Evolutionary conservation across 179 eudicot species (phyloP).

Genomic region (Gypsophila paniculata): DNA sequence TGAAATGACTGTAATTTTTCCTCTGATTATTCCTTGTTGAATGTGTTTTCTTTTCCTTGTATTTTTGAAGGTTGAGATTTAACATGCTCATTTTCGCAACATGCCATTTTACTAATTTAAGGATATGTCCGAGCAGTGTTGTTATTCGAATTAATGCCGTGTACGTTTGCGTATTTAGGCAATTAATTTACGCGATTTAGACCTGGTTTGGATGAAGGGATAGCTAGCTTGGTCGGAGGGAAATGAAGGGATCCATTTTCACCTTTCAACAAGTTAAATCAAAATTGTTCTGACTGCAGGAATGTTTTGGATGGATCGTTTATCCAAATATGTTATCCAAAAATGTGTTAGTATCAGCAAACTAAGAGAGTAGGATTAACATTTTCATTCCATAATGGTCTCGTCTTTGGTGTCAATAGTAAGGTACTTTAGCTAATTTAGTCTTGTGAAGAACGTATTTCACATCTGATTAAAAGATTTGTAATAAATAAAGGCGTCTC

Average conservation of each 20-base stretch:
- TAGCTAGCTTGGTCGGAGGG: neutral
- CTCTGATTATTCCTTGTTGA: neutral
- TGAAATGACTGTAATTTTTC: neutral
- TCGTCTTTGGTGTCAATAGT: too few relatives aligned
- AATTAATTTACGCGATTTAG: neutral
- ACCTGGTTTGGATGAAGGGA: neutral
- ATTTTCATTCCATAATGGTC: too few relatives aligned
- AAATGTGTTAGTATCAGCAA: too few relatives aligned
- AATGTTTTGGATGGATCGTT: neutral
- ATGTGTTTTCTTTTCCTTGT: neutral
- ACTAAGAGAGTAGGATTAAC: too few relatives aligned
- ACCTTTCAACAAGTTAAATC: neutral
- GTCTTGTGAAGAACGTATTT: too few relatives aligned
- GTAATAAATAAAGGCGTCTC: too few relatives aligned
- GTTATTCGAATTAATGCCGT: too few relatives aligned
- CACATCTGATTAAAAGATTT: too few relatives aligned
- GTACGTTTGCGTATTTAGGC: too few relatives aligned
- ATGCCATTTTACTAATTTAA: neutral
- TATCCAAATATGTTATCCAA: too few relatives aligned
- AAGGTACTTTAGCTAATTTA: too few relatives aligned
- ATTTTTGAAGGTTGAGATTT: neutral
- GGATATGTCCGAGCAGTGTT: too few relatives aligned
- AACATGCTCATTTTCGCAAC: neutral
- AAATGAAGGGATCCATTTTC: neutral
- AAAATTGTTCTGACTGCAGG: neutral